Base-by-base conservation (phyloP, 2,329 filamentous ascomycete genomes). In the Lasiodiplodia gonubiensis region DNA sequence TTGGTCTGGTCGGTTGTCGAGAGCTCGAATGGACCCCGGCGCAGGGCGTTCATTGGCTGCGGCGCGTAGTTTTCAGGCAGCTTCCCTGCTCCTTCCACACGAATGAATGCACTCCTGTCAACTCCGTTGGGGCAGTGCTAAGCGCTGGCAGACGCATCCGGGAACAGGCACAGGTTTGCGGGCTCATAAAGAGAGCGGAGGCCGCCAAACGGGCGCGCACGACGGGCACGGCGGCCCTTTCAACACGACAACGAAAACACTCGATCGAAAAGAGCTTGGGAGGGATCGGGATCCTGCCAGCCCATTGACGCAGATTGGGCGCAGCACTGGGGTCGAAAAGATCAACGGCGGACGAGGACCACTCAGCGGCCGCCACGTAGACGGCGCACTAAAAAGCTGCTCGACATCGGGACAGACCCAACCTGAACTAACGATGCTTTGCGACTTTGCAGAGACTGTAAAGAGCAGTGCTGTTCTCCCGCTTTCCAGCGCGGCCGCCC, bases 321-420 rank as follows among this genome's bases (percentile, higher is more conserved):
- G 67, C 70, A 57, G 64, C 69, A 67, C 70, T 67, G 69, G 69
- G 68, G 67, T 61, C 67, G 70, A 72, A 48, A 68, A 72, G 76
- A 78, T 78, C 77, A 76, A 73, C 73, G 72, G 72, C 69, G 68
- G 72, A 54, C 74, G 71, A 71, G 79, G 75, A 72, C 78, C 77
- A 80, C 75, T 80, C 77, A 80, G 77, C 76, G 76, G 75, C 73
- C 74, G 78, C 77, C 78, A 80, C 78, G 78, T 80, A 72, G 72
- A 75, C 70, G 69, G 27, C 67, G 46, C 67, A 68, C 61, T 68
- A 64, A 65, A 63, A 53, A 12, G 46, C 42, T 64, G 66, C 57
- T 68, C 53, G 67, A 68, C 53, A 67, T 35, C 51, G 49, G 66
- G 54, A 37, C 37, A 61, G 60, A 59, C 51, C 39, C 57, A 66